Conservation (phyloP, 768 basidiomycete species). For the Rhodotorula babjevae region DNA sequence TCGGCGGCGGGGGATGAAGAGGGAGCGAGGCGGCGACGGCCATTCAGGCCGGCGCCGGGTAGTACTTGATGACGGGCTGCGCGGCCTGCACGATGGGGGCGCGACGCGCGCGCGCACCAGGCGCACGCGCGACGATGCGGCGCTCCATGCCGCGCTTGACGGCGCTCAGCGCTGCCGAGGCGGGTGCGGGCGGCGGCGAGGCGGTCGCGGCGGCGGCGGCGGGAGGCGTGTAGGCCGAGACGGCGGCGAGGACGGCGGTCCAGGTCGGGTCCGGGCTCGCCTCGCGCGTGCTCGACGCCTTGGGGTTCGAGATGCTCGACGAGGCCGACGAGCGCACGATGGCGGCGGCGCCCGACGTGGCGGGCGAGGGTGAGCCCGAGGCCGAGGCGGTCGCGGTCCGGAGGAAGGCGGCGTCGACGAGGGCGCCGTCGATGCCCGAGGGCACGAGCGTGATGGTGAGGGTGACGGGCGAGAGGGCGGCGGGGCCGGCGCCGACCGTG, state of each 20-base stretch:
- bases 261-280: too few species aligned
- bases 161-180: too few species aligned
- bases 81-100: neutral
- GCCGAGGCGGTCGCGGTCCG: neutral
- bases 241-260: neutral
- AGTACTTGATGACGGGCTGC: neutral
- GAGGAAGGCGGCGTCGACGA: constrained; percentile 22
- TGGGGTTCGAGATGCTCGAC: constrained; percentile 2
- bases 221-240: neutral
- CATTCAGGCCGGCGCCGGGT: neutral
- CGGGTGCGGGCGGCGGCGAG: neutral
- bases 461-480: constrained; percentile 14
- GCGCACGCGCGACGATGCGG: neutral
- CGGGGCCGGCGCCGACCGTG: neutral
- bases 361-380: constrained; percentile 4
- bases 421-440: constrained; percentile 13
- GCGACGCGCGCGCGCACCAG: neutral
- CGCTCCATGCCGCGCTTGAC: neutral
- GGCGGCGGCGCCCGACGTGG: neutral
- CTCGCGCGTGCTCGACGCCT: neutral
- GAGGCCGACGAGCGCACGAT: neutral
- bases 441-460: constrained; percentile 28
- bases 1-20: neutral
- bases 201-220: neutral
- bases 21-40: neutral